Evolutionary conservation across 208 protist genomes (phyloP).

Genomic region (Leishmania martiniquensis): DNA sequence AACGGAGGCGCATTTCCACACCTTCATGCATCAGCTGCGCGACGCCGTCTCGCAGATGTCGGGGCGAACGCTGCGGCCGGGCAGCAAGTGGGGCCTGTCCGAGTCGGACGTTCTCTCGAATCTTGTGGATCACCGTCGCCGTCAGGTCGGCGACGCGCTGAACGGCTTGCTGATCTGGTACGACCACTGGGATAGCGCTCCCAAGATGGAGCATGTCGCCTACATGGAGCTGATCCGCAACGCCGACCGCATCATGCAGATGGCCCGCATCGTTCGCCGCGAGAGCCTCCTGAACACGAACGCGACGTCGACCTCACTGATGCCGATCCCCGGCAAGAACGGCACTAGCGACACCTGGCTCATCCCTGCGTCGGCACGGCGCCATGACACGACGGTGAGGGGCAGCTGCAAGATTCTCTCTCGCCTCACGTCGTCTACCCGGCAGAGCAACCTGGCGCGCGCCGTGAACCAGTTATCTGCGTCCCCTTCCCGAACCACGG

Average conservation of each 20-base stretch:
- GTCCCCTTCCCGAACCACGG: slow-evolving; percentile 26
- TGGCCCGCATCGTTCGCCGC: slow-evolving; percentile 67
- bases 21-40: slow-evolving; percentile 72
- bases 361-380: slow-evolving; percentile 23
- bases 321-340: slow-evolving; percentile 48
- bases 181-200: slow-evolving; percentile 77
- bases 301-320: slow-evolving; percentile 57
- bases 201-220: slow-evolving; percentile 73
- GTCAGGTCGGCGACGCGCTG: slow-evolving; percentile 57
- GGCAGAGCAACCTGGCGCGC: slow-evolving; percentile 52
- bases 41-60: slow-evolving; percentile 66
- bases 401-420: slow-evolving; percentile 59
- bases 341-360: slow-evolving; percentile 35
- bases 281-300: slow-evolving; percentile 72
- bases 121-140: slow-evolving; percentile 68
- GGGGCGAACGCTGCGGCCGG: slow-evolving; percentile 52
- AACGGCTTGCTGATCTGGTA: slow-evolving; percentile 83
- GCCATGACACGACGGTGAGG: slow-evolving; percentile 40
- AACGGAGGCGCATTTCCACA: slow-evolving; percentile 68
- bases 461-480: slow-evolving; percentile 30
- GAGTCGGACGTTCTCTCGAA: slow-evolving; percentile 61
- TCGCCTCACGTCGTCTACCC: slow-evolving; percentile 30
- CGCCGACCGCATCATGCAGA: slow-evolving; percentile 67
- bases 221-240: slow-evolving; percentile 89
- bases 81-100: slow-evolving; percentile 61